Evolutionary conservation across 768 basidiomycete species (phyloP).

Genomic region (Pseudohyphozyma bogoriensis): DNA sequence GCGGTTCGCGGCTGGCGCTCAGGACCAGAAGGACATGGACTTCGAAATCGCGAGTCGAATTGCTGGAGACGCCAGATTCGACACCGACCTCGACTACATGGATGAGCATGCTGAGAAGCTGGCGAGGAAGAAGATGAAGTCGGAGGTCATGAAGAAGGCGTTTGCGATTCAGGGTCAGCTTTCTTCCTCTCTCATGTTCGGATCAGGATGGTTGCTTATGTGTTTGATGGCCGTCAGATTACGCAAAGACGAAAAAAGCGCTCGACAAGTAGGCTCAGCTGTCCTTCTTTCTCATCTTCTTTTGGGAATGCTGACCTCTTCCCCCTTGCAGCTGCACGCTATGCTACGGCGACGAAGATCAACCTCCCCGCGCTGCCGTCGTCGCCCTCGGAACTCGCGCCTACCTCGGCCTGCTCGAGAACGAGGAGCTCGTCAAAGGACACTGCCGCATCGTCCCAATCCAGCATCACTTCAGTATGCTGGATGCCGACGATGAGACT

Average conservation of each 20-base stretch:
- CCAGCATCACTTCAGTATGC: slow-evolving; percentile 78
- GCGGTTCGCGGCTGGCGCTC: slow-evolving; percentile 72
- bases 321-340: slow-evolving; percentile 18
- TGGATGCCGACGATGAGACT: slow-evolving; percentile 92
- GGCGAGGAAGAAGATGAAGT: slow-evolving; percentile 87
- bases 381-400: slow-evolving; percentile 81
- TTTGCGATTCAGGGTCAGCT: slow-evolving; percentile 83
- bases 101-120: slow-evolving; percentile 94
- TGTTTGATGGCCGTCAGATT: slow-evolving; percentile 52
- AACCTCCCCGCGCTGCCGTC: slow-evolving; percentile 72
- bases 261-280: slow-evolving; percentile 54
- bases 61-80: slow-evolving; percentile 75
- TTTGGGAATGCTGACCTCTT: background rate
- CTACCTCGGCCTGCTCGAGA: slow-evolving; percentile 80
- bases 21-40: slow-evolving; percentile 86
- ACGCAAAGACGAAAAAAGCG: slow-evolving; percentile 84
- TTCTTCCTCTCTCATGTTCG: background rate
- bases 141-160: slow-evolving; percentile 89
- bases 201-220: background rate
- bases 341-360: slow-evolving; percentile 66
- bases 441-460: slow-evolving; percentile 94
- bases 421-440: slow-evolving; percentile 78
- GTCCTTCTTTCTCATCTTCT: background rate
- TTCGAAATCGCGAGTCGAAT: slow-evolving; percentile 79
- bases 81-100: slow-evolving; percentile 86